Base-by-base conservation (phyloP, 2,329 filamentous ascomycete species). In the Tricladium varicosporioides region DNA sequence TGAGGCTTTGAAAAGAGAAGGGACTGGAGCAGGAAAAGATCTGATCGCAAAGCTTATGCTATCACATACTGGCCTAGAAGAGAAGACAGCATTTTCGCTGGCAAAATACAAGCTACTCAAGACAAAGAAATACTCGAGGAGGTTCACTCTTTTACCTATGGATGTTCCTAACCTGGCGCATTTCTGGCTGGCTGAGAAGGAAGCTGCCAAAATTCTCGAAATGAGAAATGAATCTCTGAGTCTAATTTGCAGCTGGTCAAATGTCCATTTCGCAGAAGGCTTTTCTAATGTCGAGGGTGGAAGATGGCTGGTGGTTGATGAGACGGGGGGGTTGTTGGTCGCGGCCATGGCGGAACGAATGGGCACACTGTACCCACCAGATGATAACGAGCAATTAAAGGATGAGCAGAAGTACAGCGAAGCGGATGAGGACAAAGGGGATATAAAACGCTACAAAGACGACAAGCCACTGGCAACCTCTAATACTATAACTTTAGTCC, bases 81-180 rank as follows among this genome's bases (percentile, higher is more conserved):
- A 97, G 75, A 99, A 99, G 79, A 97, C 94, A 0, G 81, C 86
- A 0, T 99, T 95, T 69, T 95, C 92, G 2, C 78, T 97, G 57
- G 92, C 93, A 45, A 99, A 99, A 73, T 99, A 99, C 74, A 96
- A 94, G 68, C 78, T 97, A 15, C 80, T 96, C 47, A 99, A 99
- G 76, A 88, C 90, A 62, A 92, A 87, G 71, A 99, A 99, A 74
- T 97, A 96, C 71, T 82, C 97, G 62, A 87, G 89, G 67, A 81
- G 92, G 11, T 97, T 99, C 69, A 91, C 89, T 0, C 84, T 94
- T 1, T 73, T 96, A 51, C 93, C 93, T 0, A 75, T 97, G 64
- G 92, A 97, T 68, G 85, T 95, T 13, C 80, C 86, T 0, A 80
- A 85, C 62, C 77, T 97, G 60, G 85, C 86, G 16, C 83, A 91